These are phyloP conservation scores for Phlegmacium glaucopus DNA, from an alignment of 768 basidiomycete species.

Conservation along the genomic window DNA sequence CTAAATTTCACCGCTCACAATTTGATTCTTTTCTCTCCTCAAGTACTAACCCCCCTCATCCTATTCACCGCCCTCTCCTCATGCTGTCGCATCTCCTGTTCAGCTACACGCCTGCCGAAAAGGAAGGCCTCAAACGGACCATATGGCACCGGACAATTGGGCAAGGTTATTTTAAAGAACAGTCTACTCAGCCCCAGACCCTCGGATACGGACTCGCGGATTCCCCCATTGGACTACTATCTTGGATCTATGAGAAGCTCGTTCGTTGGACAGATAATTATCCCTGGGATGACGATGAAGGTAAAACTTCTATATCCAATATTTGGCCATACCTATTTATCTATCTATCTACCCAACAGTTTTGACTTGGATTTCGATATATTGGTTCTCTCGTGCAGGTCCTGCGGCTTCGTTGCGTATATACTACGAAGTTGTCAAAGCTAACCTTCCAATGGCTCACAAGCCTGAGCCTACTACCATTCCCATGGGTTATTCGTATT, in stretches of 20 bases:
- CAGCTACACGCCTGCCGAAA: conserved; percentile 29
- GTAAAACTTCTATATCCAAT: conserved; percentile 19
- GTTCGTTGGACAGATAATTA: conserved; percentile 49
- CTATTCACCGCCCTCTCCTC: conserved; percentile 17
- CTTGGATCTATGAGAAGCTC: conserved; percentile 54
- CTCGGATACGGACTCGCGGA: conserved; percentile 53
- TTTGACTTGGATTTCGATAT: conserved; percentile 53
- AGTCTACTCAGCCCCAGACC: conserved; percentile 48
- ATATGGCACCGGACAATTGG: conserved; percentile 19
- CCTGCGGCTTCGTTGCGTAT: conserved; percentile 56
- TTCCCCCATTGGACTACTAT: conserved; percentile 52
- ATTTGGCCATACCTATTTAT: too few relatives aligned
- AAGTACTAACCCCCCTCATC: conserved; percentile 13
- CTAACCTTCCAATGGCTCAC: conserved; percentile 8
- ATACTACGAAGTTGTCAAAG: conserved; percentile 47
- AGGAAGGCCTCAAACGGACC: conserved; percentile 28
- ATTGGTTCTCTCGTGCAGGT: conserved; percentile 55
- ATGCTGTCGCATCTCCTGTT: conserved; percentile 22
- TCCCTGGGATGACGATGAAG: conserved; percentile 56
- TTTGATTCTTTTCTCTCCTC: neutral
- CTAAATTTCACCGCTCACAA: conserved; percentile 1
- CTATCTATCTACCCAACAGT: conserved; percentile 35
- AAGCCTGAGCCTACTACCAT: conserved; percentile 19
- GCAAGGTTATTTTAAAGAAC: conserved; percentile 37
- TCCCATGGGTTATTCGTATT: conserved; percentile 48